phyloP scores from a whole-genome alignment of 176 grass and related monocot species.

The Lolium perenne region DNA sequence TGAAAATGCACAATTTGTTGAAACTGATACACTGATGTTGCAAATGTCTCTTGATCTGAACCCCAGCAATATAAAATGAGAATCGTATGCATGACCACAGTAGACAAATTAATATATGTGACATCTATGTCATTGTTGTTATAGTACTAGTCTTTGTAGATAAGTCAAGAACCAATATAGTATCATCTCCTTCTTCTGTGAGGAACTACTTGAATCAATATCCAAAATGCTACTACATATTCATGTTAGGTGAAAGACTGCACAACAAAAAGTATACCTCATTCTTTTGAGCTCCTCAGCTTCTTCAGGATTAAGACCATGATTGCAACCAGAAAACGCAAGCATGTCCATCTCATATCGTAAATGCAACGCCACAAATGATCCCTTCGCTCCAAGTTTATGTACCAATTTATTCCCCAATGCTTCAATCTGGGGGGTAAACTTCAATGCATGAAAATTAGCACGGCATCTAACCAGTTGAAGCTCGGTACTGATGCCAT shows the following conservation, averaged over 20 bases:
- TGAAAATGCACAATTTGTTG: neutral
- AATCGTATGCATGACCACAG: neutral
- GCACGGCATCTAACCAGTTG: conserved; percentile 89
- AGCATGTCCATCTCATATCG: conserved; percentile 75
- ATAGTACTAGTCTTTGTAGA: neutral
- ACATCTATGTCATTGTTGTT: neutral
- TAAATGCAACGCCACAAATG: conserved; percentile 91
- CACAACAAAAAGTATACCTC: too few species aligned
- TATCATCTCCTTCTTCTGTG: neutral
- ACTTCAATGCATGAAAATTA: conserved; percentile 87
- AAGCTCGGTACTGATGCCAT: conserved; percentile 67
- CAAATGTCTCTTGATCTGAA: neutral
- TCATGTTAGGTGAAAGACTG: too few species aligned
- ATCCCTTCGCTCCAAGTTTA: conserved; percentile 60
- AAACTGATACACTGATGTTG: conserved; percentile 1
- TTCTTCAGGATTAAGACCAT: too few species aligned
- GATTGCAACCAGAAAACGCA: conserved; percentile 8
- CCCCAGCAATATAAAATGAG: neutral
- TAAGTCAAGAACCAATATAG: neutral
- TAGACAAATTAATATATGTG: neutral
- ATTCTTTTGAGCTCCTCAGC: too few species aligned
- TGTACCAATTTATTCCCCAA: conserved; percentile 74
- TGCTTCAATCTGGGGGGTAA: conserved; percentile 79
- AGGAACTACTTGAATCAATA: conserved; percentile 5
- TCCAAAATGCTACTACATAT: neutral